Evolutionary conservation across 495 filamentous ascomycete species (phyloP), one percentile per base, ranked within the genome.

Genomic region (Aspergillus mulundensis): DNA sequence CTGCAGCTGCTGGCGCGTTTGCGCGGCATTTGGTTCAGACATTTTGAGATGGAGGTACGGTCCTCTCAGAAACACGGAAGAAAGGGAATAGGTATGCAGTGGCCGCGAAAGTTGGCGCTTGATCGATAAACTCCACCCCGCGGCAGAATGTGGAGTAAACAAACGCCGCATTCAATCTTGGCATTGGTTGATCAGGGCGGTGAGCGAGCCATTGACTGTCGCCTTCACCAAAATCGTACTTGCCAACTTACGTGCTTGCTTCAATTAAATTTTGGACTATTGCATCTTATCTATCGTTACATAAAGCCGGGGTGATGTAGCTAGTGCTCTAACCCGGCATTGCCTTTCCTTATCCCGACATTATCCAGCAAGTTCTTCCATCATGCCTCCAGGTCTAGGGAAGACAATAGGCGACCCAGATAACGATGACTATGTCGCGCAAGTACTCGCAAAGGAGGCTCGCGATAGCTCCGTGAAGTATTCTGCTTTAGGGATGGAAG

Each of bases 341-440:
- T 28, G 7, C 38, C 28, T 6, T 28, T 50, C 21, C 39, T 30
- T 6, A 42, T 19, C 32, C 24, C 23, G 12, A 34, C 38, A 16
- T 15, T 46, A 23, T 7, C 8, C 25, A 42, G 40, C 42, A 28
- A 11, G 28, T 40, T 11, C 5, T 38, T 14, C 36, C 11, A 46
- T 42, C 36, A 66, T 66, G 64, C 59, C 64, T 53, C 54, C 47
- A 54, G 58, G 49, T 36, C 32, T 40, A 30, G 50, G 40, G 46
- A 62, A 56, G 36, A 28, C 58, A 47, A 59, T 72, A 28, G 68
- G 61, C 24, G 71, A 73, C 44, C 70, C 70, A 43, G 68, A 72
- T 63, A 83, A 84, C 49, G 88, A 95, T 69, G 85, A 88, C 45
- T 87, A 88, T 58, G 84, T 94, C 44, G 89, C 90, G 12, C 76